Conservation (phyloP, 2,329 filamentous ascomycete genomes). For the Botrytis deweyae region DNA sequence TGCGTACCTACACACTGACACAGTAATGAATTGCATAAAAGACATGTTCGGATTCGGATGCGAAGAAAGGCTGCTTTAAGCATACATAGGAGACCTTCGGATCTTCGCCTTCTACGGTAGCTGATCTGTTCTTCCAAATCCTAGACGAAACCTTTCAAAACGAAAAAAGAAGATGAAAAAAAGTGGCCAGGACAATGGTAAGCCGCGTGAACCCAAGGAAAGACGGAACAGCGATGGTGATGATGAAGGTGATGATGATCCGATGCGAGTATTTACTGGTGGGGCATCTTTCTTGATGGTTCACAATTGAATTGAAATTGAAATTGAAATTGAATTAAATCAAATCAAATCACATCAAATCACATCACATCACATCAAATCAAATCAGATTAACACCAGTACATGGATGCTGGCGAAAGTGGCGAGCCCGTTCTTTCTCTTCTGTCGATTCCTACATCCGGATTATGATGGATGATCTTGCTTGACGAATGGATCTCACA, state of each 20-base stretch:
- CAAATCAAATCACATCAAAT: too few relatives aligned
- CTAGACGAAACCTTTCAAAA: background rate
- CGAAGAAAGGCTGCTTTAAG: background rate
- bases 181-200: slow-evolving; percentile 3
- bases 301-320: background rate
- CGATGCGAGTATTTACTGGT: background rate
- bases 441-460: background rate
- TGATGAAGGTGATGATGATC: background rate
- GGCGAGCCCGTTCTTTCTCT: background rate
- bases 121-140: background rate
- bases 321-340: too few relatives aligned
- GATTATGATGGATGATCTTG: slow-evolving; percentile 8
- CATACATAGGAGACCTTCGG: background rate
- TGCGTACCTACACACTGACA: background rate
- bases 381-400: background rate
- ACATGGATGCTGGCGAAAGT: background rate
- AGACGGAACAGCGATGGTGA: background rate
- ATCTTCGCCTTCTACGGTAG: background rate
- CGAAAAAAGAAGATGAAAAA: background rate
- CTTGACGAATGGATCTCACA: slow-evolving; percentile 7
- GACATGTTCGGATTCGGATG: background rate
- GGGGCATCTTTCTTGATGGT: too few relatives aligned
- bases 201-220: background rate
- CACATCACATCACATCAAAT: too few relatives aligned
- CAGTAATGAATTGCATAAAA: background rate